Conservation (phyloP, 108 stramenopile species). For the Aurantiochytrium sp. region DNA sequence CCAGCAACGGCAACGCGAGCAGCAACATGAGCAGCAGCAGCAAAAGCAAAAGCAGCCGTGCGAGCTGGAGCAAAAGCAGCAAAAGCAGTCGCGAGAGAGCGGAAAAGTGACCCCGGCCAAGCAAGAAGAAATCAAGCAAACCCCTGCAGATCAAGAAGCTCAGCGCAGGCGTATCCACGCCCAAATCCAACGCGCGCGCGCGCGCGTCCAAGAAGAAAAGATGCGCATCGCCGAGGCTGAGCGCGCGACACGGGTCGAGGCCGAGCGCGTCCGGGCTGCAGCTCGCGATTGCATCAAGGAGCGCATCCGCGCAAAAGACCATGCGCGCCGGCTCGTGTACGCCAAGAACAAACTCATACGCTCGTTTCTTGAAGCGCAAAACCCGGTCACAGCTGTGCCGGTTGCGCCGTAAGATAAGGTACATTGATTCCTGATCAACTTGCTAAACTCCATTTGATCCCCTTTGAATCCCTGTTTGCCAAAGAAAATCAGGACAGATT, state of each 20-base stretch:
- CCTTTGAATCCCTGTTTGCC: no score
- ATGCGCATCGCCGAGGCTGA: neutral
- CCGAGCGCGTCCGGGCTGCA: neutral
- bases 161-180: neutral
- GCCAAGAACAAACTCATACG: neutral
- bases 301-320: neutral
- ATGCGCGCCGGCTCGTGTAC: neutral
- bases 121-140: no score
- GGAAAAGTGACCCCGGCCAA: no score
- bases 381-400: neutral
- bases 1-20: no score
- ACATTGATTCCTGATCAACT: no score
- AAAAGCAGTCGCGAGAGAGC: no score
- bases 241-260: neutral
- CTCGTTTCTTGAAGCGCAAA: neutral
- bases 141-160: no score
- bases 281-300: neutral
- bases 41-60: no score
- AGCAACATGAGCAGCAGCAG: no score
- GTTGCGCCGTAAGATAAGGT: neutral
- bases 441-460: no score
- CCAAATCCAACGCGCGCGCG: neutral
- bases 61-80: no score
- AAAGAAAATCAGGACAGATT: no score
- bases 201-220: neutral